These are phyloP conservation scores for Pugionium dolabratum DNA, from an alignment of 345 rosid species.

Conservation along the genomic window DNA sequence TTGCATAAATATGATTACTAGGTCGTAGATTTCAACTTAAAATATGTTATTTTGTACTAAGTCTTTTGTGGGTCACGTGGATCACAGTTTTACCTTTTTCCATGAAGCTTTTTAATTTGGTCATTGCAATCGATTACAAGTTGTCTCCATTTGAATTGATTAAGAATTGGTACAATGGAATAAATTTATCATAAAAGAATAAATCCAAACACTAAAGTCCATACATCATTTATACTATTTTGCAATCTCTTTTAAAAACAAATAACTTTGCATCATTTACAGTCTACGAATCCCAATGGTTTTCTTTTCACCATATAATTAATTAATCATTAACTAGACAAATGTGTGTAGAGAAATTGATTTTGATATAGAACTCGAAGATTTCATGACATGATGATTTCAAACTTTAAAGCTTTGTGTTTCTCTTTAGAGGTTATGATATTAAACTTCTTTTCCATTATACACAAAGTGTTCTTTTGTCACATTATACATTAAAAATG, in stretches of 20 bases:
- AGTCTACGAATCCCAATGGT: constrained; percentile 29
- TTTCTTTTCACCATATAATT: too few species aligned
- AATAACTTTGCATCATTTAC: constrained; percentile 13
- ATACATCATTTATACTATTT: constrained; percentile 11
- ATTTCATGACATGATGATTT: too few species aligned
- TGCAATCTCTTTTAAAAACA: neutral
- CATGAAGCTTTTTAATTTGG: constrained; percentile 31
- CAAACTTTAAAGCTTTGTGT: too few species aligned
- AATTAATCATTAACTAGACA: neutral
- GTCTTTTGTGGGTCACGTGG: constrained; percentile 31
- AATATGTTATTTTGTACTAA: neutral
- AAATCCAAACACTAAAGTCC: constrained; percentile 44
- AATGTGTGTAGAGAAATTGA: neutral
- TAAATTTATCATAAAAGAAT: constrained; percentile 32
- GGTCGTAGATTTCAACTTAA: neutral
- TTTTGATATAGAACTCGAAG: too few species aligned
- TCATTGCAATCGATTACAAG: constrained; percentile 34
- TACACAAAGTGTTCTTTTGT: too few species aligned
- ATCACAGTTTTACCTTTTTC: constrained; percentile 27
- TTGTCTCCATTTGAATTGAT: constrained; percentile 30
- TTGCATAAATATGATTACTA: neutral
- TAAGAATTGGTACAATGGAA: constrained; percentile 30
- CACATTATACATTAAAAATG: too few species aligned
- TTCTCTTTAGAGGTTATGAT: too few species aligned
- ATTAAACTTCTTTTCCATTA: too few species aligned